phyloP scores from a whole-genome alignment of 495 filamentous ascomycete genomes.

The Hyaloscypha finlandica region DNA sequence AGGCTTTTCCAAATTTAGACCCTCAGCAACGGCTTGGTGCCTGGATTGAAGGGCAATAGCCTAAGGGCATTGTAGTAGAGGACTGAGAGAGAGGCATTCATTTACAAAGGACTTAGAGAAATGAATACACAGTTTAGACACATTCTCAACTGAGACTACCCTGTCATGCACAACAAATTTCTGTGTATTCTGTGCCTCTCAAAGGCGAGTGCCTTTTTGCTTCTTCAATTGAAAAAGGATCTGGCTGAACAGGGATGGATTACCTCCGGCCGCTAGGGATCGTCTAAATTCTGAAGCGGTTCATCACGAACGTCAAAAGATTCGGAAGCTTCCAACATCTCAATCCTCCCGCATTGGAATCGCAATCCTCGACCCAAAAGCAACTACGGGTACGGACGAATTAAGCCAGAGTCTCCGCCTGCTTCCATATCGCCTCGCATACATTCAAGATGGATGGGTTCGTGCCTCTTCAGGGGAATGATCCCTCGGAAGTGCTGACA shows the following conservation, averaged over 20 bases:
- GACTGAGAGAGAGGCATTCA: too few relatives aligned
- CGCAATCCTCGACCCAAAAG: neutral
- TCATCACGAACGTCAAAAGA: neutral
- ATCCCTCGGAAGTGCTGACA: neutral
- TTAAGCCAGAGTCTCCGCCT: neutral
- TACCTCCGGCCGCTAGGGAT: neutral
- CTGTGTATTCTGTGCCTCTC: neutral
- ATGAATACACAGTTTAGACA: too few relatives aligned
- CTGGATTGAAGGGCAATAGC: neutral
- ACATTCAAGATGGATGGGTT: constrained; percentile 31
- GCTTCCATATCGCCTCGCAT: neutral
- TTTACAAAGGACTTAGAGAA: too few relatives aligned
- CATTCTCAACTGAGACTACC: neutral
- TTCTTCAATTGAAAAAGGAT: neutral
- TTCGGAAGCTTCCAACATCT: neutral
- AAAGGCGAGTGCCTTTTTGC: neutral
- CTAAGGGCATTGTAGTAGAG: neutral
- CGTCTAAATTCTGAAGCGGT: neutral
- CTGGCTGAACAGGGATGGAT: neutral
- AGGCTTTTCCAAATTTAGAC: neutral
- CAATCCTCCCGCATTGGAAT: neutral
- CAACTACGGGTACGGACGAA: neutral
- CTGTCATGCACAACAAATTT: neutral
- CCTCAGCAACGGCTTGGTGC: neutral
- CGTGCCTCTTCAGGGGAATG: constrained; percentile 5